Conservation (phyloP, 1,139 yeast genomes). For the Scheffersomyces titani region DNA sequence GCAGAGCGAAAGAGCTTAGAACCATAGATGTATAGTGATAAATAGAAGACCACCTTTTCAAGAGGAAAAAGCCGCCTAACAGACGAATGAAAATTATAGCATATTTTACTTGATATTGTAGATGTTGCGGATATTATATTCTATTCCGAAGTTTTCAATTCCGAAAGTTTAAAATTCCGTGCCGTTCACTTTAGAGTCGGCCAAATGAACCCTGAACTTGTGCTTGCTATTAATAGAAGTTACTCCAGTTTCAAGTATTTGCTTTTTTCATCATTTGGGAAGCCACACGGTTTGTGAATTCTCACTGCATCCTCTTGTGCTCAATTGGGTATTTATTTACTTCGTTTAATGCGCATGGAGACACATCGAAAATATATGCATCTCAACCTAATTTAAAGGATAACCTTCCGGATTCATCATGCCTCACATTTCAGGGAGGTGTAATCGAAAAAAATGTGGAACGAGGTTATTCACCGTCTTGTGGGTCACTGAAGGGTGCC, state of each 20-base stretch:
- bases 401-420: neutral
- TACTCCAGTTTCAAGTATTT: neutral
- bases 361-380: neutral
- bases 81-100: neutral
- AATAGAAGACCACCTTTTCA: neutral
- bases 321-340: neutral
- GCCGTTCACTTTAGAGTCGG: neutral
- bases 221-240: neutral
- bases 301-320: neutral
- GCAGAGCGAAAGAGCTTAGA: conserved; percentile 15
- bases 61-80: neutral
- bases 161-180: no score
- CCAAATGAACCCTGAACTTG: neutral
- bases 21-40: no score
- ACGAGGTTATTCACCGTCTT: neutral
- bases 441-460: neutral
- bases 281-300: neutral
- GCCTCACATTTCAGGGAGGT: neutral
- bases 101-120: no score
- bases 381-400: neutral
- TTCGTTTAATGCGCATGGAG: neutral
- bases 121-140: no score
- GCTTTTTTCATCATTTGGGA: neutral
- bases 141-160: no score
- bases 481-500: neutral